phyloP scores from a whole-genome alignment of 2,329 filamentous ascomycete genomes.

The Claviceps lovelessii region DNA sequence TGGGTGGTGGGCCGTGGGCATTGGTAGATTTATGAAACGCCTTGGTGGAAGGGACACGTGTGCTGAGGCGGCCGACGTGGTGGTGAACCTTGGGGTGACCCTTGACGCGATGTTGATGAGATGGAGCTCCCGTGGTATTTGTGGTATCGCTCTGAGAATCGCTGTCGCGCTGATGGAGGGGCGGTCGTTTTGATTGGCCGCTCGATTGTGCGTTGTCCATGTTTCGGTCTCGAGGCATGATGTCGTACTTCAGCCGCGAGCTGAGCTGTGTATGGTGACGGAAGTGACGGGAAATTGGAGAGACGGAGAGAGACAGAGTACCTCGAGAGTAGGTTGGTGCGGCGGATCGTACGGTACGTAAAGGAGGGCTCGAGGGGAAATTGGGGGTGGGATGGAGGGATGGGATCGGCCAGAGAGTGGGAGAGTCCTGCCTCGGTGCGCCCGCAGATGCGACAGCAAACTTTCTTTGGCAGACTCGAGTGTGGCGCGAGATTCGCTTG shows the following conservation, averaged over 20 bases:
- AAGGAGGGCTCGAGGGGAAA: not conserved
- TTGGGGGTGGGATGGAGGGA: not conserved
- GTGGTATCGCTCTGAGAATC: conserved; percentile 19
- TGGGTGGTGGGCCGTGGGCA: conserved; percentile 16
- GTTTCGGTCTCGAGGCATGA: conserved; percentile 32
- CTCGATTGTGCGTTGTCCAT: conserved; percentile 31
- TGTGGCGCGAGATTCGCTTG: not conserved
- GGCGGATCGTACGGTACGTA: not conserved
- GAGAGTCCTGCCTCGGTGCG: not conserved
- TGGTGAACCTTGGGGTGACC: conserved; percentile 19
- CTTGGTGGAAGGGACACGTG: conserved; percentile 38
- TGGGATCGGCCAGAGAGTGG: not conserved
- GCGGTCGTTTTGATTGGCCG: conserved; percentile 42
- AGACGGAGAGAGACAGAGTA: not conserved
- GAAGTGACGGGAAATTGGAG: not conserved
- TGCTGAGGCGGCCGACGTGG: conserved; percentile 32
- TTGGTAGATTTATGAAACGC: conserved; percentile 26
- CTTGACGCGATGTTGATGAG: conserved; percentile 18
- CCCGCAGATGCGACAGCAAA: not conserved
- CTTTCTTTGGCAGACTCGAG: not conserved
- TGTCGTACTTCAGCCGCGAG: conserved; percentile 3
- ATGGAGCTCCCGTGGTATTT: conserved; percentile 10
- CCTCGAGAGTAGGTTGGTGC: not conserved
- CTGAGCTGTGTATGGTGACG: not conserved
- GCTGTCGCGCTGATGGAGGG: conserved; percentile 23